These are phyloP conservation scores for Phytopythium mirpurense DNA, from an alignment of 352 stramenopile species.

Conservation along the genomic window DNA sequence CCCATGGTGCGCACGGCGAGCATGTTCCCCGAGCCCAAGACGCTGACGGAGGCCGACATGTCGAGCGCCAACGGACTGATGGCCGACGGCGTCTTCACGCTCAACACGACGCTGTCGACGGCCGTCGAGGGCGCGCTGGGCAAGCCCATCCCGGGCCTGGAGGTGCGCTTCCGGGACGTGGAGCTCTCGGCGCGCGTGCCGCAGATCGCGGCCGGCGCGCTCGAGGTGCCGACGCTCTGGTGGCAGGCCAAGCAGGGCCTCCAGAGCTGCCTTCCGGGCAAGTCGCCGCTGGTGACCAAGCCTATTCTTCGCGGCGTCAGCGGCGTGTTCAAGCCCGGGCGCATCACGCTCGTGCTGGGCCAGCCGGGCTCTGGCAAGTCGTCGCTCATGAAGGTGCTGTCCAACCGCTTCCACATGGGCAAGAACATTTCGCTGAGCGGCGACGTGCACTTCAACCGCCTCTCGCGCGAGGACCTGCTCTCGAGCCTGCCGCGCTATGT, in stretches of 20 bases:
- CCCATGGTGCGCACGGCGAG: constrained; percentile 17
- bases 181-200: constrained; percentile 27
- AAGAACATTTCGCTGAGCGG: constrained; percentile 37
- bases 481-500: constrained; percentile 34
- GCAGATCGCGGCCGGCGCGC: constrained; percentile 9
- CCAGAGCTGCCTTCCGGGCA: constrained; percentile 5
- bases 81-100: constrained; percentile 34
- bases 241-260: constrained; percentile 26
- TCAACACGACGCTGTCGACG: constrained; percentile 42
- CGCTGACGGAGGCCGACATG: constrained; percentile 24
- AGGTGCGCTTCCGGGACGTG: constrained; percentile 50
- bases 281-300: constrained; percentile 31
- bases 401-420: constrained; percentile 41
- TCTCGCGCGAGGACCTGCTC: constrained; percentile 20
- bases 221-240: constrained; percentile 38
- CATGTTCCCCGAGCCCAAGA: constrained; percentile 19
- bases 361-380: constrained; percentile 36
- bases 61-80: constrained; percentile 43
- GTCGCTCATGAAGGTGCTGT: constrained; percentile 43
- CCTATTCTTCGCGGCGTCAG: constrained; percentile 41
- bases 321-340: constrained; percentile 38
- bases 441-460: constrained; percentile 42
- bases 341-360: constrained; percentile 52
- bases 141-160: constrained; percentile 38
- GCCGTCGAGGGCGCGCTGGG: constrained; percentile 34